These are phyloP conservation scores for Trichocladium uniseriatum DNA, from an alignment of 495 filamentous ascomycete genomes.

Conservation along the genomic window DNA sequence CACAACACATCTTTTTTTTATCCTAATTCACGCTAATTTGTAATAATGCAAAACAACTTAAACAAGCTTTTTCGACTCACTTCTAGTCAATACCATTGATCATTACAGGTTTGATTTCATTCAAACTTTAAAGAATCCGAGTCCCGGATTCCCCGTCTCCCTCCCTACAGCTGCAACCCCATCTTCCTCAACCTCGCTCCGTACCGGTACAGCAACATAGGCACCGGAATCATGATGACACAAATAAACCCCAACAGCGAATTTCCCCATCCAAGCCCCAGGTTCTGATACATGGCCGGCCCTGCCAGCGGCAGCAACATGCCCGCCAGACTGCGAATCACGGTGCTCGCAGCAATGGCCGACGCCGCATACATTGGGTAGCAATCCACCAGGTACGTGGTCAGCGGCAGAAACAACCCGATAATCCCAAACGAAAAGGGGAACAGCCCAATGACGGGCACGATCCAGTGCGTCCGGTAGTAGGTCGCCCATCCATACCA, in stretches of 20 bases:
- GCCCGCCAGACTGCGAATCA: slow-evolving; percentile 45
- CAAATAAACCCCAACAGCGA: slow-evolving; percentile 51
- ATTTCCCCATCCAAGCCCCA: slow-evolving; percentile 53
- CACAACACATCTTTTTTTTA: too few relatives aligned
- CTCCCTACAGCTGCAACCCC: slow-evolving; percentile 22
- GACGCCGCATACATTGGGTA: slow-evolving; percentile 53
- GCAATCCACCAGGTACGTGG: slow-evolving; percentile 51
- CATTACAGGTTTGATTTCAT: too few relatives aligned
- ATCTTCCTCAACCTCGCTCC: slow-evolving; percentile 47
- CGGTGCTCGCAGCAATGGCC: slow-evolving; percentile 46
- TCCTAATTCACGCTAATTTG: too few relatives aligned
- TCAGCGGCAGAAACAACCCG: slow-evolving; percentile 42
- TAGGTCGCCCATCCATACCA: slow-evolving; percentile 39
- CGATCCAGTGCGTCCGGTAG: slow-evolving; percentile 33
- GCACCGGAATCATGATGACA: slow-evolving; percentile 62
- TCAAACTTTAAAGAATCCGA: too few relatives aligned
- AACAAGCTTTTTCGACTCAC: too few relatives aligned
- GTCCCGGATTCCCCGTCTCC: too few relatives aligned
- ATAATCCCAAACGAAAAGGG: slow-evolving; percentile 46
- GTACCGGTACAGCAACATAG: slow-evolving; percentile 65
- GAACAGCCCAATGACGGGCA: slow-evolving; percentile 43
- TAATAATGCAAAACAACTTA: too few relatives aligned
- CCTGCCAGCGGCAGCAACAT: slow-evolving; percentile 49
- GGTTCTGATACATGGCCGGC: slow-evolving; percentile 40
- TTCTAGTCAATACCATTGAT: too few relatives aligned